Base-by-base conservation (phyloP, 1,284 basidiomycete genomes). In the Gomphus bonarii region DNA sequence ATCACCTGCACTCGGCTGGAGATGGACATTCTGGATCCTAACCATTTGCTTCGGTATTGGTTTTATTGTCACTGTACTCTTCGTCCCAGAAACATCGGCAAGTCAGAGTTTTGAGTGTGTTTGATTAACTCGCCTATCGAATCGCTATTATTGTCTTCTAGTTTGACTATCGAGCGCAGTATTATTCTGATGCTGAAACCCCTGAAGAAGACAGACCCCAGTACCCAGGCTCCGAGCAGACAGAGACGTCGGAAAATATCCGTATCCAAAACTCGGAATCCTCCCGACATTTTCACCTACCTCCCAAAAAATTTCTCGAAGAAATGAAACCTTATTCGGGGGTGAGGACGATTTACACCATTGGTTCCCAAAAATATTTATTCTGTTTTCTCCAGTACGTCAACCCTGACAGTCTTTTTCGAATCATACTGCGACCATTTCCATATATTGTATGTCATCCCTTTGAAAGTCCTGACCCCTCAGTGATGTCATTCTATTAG, bases 41-140 rank as follows among this genome's bases (percentile, higher is more conserved):
- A 28, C 57, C 1, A 56, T 59, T 22, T 48, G 49, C 68, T 71
- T 73, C 57, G 73, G 75, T 14, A 68, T 70, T 51, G 72, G 74
- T 46, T 68, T 73, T 1, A 63, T 75, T 18, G 72, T 70, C 16
- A 59, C 75, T 33, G 64, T 75, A 57, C 71, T 74, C 61, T 71
- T 74, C 56, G 73, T 75, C 1, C 74, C 73, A 7, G 74, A 75
- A 68, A 38, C 56, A 14, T 25, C 47, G 20, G 22, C 38, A 33
- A 58, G 25, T 33, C 70, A 71, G 69, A 0, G 70, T 49, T 0
- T 73, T 36, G 35, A 36, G 9, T 36, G 11, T 36, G 35, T 3
- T 10, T 36, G 7, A 36, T 25, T 25, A 25, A 25, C 25, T 25
- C 25, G 4, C 25, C 25, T 25, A 4, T 2, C 3, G 14, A 36